These are phyloP conservation scores for Rhizophlyctis rosea DNA, from an alignment of 192 early-diverging fungal species.

Conservation along the genomic window DNA sequence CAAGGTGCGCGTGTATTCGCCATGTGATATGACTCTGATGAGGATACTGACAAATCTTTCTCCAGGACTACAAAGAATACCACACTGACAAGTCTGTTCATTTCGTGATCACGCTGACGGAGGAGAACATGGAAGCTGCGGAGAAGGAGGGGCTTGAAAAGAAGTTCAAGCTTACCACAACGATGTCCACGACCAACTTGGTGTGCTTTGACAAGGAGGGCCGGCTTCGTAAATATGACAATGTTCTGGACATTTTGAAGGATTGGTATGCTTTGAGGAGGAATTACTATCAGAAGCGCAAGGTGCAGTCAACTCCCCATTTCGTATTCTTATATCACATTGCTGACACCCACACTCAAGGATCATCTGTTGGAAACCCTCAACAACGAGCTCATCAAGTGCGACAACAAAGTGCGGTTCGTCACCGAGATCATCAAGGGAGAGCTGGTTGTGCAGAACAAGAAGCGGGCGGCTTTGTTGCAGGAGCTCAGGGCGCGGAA, in stretches of 20 bases:
- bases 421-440: constrained; percentile 86
- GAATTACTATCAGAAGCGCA: constrained; percentile 84
- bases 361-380: constrained; percentile 23
- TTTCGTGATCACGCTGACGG: constrained; percentile 62
- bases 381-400: constrained; percentile 20
- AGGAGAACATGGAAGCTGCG: constrained; percentile 67
- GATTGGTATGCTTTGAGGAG: constrained; percentile 87
- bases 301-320: constrained; percentile 46
- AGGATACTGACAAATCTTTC: too few species aligned
- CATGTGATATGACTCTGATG: too few species aligned
- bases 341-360: constrained; percentile 6
- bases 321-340: constrained; percentile 15
- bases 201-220: constrained; percentile 90
- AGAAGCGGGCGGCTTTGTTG: constrained; percentile 75
- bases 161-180: constrained; percentile 69
- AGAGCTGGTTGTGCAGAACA: constrained; percentile 77
- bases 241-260: constrained; percentile 73
- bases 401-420: constrained; percentile 86
- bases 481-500: constrained; percentile 65
- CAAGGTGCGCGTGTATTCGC: too few species aligned
- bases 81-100: constrained; percentile 57
- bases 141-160: constrained; percentile 79
- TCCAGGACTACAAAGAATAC: constrained; percentile 65
- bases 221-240: constrained; percentile 75
- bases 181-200: constrained; percentile 83